Evolutionary conservation across 805 yeast genomes (phyloP).

Genomic region (Lipomyces kockii): DNA sequence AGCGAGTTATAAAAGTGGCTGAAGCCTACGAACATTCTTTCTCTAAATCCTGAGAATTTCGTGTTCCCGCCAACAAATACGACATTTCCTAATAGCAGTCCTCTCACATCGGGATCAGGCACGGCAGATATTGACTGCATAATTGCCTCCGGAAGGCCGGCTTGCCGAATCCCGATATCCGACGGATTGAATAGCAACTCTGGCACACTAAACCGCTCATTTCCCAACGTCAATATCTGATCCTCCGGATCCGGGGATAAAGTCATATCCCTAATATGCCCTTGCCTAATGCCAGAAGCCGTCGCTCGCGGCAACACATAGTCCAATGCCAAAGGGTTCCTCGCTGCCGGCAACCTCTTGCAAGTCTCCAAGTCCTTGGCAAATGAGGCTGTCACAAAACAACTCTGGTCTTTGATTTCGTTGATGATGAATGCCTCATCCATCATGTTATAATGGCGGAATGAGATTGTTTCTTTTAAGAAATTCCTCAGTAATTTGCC

Average conservation of each 20-base stretch:
- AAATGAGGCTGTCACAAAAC: slow-evolving; percentile 70
- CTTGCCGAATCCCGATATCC: slow-evolving; percentile 72
- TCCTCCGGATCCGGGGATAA: slow-evolving; percentile 36
- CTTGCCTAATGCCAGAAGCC: slow-evolving; percentile 58
- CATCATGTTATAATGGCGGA: slow-evolving; percentile 88
- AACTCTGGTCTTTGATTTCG: slow-evolving; percentile 78
- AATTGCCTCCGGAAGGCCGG: slow-evolving; percentile 75
- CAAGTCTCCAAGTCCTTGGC: slow-evolving; percentile 50
- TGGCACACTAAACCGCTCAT: slow-evolving; percentile 87
- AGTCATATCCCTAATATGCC: slow-evolving; percentile 58
- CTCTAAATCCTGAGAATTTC: slow-evolving; percentile 66
- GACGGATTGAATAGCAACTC: slow-evolving; percentile 88
- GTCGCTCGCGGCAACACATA: slow-evolving; percentile 69
- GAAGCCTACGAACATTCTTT: slow-evolving; percentile 51
- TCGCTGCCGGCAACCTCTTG: slow-evolving; percentile 17
- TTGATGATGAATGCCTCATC: slow-evolving; percentile 87
- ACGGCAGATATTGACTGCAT: slow-evolving; percentile 68
- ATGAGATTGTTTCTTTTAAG: slow-evolving; percentile 81
- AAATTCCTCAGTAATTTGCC: slow-evolving; percentile 85
- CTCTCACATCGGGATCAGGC: slow-evolving; percentile 64
- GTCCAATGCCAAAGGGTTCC: slow-evolving; percentile 27
- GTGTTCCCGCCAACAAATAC: slow-evolving; percentile 83
- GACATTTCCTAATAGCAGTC: slow-evolving; percentile 78
- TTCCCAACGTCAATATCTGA: slow-evolving; percentile 70
- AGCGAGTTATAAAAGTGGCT: slow-evolving; percentile 6